phyloP scores from a whole-genome alignment of 176 grass and related monocot genomes.

The Aegilops tauschii region DNA sequence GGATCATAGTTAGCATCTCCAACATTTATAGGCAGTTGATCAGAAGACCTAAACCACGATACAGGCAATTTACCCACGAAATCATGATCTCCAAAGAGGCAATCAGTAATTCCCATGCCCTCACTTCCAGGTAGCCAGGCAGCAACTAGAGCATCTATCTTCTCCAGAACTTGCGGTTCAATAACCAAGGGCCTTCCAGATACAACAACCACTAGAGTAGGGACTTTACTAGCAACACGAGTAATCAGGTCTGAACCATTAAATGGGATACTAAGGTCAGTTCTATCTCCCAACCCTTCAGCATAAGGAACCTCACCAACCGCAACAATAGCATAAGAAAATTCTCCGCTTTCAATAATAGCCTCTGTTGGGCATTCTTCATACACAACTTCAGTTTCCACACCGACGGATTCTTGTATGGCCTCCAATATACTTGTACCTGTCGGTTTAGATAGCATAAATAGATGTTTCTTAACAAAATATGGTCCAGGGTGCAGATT shows the following conservation, averaged over 20 bases:
- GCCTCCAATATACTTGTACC: slow-evolving; percentile 85
- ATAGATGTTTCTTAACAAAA: background rate
- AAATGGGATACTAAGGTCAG: slow-evolving; percentile 61
- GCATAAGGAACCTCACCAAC: slow-evolving; percentile 82
- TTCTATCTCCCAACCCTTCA: slow-evolving; percentile 69
- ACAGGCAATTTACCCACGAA: slow-evolving; percentile 71
- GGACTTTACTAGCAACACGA: slow-evolving; percentile 49
- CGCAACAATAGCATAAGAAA: slow-evolving; percentile 70
- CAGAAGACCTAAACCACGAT: slow-evolving; percentile 71
- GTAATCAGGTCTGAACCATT: slow-evolving; percentile 48
- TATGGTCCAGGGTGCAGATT: background rate
- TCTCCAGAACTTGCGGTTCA: slow-evolving; percentile 48
- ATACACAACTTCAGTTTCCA: slow-evolving; percentile 65
- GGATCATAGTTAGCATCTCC: slow-evolving; percentile 57
- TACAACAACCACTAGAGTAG: slow-evolving; percentile 63
- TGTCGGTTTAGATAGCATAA: slow-evolving; percentile 34
- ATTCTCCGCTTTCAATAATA: slow-evolving; percentile 42
- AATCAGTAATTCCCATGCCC: slow-evolving; percentile 62
- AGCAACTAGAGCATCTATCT: slow-evolving; percentile 70
- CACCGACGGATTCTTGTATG: slow-evolving; percentile 46
- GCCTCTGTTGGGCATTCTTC: slow-evolving; percentile 56
- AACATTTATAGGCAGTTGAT: slow-evolving; percentile 71
- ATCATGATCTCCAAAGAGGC: slow-evolving; percentile 82
- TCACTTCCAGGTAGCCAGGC: slow-evolving; percentile 85
- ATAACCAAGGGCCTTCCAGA: slow-evolving; percentile 81